Evolutionary conservation across 352 stramenopile species (phyloP), one percentile per base, ranked within the genome.

Genomic region (Pythium folliculosum): DNA sequence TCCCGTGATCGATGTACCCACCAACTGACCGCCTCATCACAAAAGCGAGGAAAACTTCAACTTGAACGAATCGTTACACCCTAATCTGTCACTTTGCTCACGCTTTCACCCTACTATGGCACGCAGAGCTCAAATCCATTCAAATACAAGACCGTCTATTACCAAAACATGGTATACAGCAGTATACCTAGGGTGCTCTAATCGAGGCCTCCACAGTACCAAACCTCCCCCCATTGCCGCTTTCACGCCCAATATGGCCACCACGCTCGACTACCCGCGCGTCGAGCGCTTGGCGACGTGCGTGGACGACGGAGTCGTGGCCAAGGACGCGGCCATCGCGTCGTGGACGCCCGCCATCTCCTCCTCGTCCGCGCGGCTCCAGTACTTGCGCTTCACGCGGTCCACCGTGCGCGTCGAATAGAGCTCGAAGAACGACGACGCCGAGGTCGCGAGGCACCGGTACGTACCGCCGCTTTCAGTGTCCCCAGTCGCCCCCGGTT

Each of bases 371-470:
- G 54, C 57, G 32, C 53, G 56, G 37, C 64, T 40, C 83, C 81
- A 91, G 65, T 84, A 87, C 67, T 87, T 89, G 63, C 83, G 79
- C 73, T 91, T 91, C 25, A 94, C 84, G 32, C 87, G 82, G 66
- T 95, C 87, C 40, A 93, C 83, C 0, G 87, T 95, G 17, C 87
- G 85, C 16, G 87, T 95, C 65, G 85, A 94, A 58, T 90, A 93
- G 10, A 95, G 74, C 68, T 95, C 85, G 63, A 95, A 95, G 65
- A 93, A 88, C 25, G 79, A 82, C 50, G 87, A 95, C 16, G 77
- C 76, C 4, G 77, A 70, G 48, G 76, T 71, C 23, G 85, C 76
- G n/a, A 90, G 66, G 61, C 87, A 95, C 8, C 66, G 66, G 52
- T 80, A 92, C 38, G 50, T 19, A 4, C 30, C 22, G 25, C 35